phyloP scores from a whole-genome alignment of 108 stramenopile species.

The Cyclostephanos invisitatus region DNA sequence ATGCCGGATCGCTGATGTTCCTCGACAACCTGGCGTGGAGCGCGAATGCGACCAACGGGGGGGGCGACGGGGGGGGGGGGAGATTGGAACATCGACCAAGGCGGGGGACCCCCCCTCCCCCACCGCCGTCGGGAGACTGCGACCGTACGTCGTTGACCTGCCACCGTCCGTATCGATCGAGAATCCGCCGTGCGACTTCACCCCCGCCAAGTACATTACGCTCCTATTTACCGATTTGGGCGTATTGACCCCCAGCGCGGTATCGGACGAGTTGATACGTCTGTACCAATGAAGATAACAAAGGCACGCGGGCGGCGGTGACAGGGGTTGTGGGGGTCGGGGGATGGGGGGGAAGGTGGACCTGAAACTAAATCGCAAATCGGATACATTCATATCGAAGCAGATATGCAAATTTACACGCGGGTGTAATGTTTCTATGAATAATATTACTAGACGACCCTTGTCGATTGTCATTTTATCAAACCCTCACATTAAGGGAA shows the following conservation, averaged over 20 bases:
- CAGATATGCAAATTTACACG: too few relatives aligned
- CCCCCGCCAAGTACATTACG: conserved; percentile 95
- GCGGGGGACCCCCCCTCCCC: too few relatives aligned
- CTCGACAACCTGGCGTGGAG: conserved; percentile 62
- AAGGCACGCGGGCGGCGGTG: not conserved
- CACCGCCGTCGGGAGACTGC: not conserved
- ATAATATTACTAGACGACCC: too few relatives aligned
- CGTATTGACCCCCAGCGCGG: conserved; percentile 96
- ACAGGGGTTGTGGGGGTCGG: not conserved
- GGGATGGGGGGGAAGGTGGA: too few relatives aligned
- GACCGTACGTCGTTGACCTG: conserved; percentile 35
- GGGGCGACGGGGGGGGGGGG: conserved; percentile 8
- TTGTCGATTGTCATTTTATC: too few relatives aligned
- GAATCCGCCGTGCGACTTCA: conserved; percentile 90
- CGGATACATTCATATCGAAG: too few relatives aligned
- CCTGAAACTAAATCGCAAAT: too few relatives aligned
- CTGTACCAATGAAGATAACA: conserved; percentile 54
- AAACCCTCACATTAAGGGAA: too few relatives aligned
- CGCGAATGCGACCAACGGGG: conserved; percentile 4
- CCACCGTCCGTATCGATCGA: conserved; percentile 65
- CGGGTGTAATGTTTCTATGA: too few relatives aligned
- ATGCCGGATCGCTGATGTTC: conserved; percentile 44
- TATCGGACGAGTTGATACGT: conserved; percentile 96
- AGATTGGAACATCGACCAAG: too few relatives aligned
- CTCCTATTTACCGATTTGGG: conserved; percentile 98